phyloP scores from a whole-genome alignment of 2,329 filamentous ascomycete genomes.

The Helminthosporium solani region DNA sequence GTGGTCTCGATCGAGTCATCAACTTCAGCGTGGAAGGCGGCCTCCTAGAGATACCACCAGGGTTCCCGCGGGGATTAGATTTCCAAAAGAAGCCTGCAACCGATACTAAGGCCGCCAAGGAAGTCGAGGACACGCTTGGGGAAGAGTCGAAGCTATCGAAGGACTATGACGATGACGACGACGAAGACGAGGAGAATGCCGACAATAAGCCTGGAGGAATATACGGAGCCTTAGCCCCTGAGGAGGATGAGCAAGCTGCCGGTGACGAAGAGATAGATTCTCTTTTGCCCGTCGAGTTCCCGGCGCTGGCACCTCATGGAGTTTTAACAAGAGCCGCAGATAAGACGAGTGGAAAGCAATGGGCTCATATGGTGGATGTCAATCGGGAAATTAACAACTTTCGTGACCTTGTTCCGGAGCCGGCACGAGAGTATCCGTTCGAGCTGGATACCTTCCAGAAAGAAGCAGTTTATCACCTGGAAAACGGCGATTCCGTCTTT shows the following conservation, averaged over 20 bases:
- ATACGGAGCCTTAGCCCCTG: constrained; percentile 37
- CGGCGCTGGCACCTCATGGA: constrained; percentile 82
- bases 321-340: constrained; percentile 69
- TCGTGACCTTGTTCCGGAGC: constrained; percentile 86
- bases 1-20: constrained; percentile 78
- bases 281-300: constrained; percentile 87
- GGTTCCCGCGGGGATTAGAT: constrained; percentile 75
- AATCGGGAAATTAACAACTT: constrained; percentile 94
- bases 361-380: constrained; percentile 98
- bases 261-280: constrained; percentile 72
- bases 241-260: constrained; percentile 49
- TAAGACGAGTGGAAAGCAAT: constrained; percentile 78
- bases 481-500: constrained; percentile 95
- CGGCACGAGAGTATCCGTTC: constrained; percentile 95
- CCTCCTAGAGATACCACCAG: constrained; percentile 78
- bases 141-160: constrained; percentile 46
- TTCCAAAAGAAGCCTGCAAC: constrained; percentile 62
- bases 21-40: constrained; percentile 76
- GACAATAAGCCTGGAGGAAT: constrained; percentile 3
- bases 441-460: constrained; percentile 98
- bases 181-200: constrained; percentile 22
- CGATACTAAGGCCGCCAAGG: constrained; percentile 64
- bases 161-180: constrained; percentile 24
- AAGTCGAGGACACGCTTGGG: constrained; percentile 65
- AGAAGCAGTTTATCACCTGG: constrained; percentile 95